Evolutionary conservation across 257 asterid species (phyloP).

Genomic region (Solanum paucissectum): DNA sequence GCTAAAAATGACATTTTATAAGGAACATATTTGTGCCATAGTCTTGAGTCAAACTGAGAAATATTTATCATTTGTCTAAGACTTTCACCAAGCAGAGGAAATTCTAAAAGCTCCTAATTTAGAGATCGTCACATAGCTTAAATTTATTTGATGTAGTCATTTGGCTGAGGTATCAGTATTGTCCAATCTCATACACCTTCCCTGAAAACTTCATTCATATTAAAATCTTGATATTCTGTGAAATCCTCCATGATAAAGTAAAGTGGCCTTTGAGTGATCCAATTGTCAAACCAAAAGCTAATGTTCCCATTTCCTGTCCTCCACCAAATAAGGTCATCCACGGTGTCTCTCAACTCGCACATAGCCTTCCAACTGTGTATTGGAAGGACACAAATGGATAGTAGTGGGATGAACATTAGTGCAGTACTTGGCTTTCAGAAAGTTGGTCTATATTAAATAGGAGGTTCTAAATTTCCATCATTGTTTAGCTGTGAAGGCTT

Average conservation of each 20-base stretch:
- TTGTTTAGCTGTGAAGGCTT: background rate
- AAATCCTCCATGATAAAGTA: background rate
- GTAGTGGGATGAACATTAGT: background rate
- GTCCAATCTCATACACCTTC: background rate
- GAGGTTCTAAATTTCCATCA: background rate
- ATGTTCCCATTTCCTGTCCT: background rate
- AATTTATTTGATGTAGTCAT: background rate
- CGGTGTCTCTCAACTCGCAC: background rate
- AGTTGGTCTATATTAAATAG: background rate
- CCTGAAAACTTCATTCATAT: background rate
- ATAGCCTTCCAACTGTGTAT: background rate
- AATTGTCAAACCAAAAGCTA: background rate
- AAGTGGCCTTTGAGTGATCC: background rate
- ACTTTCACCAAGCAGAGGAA: background rate
- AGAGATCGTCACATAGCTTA: background rate
- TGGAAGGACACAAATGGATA: background rate
- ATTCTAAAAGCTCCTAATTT: background rate
- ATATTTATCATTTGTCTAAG: background rate
- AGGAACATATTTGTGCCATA: background rate
- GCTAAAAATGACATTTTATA: background rate
- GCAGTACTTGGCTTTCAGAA: background rate
- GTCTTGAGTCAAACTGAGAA: background rate
- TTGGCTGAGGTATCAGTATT: background rate
- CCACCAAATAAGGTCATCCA: background rate
- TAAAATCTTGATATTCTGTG: background rate